Base-by-base conservation (phyloP, 306 rosid genomes). In the Quercus aquifolioides region DNA sequence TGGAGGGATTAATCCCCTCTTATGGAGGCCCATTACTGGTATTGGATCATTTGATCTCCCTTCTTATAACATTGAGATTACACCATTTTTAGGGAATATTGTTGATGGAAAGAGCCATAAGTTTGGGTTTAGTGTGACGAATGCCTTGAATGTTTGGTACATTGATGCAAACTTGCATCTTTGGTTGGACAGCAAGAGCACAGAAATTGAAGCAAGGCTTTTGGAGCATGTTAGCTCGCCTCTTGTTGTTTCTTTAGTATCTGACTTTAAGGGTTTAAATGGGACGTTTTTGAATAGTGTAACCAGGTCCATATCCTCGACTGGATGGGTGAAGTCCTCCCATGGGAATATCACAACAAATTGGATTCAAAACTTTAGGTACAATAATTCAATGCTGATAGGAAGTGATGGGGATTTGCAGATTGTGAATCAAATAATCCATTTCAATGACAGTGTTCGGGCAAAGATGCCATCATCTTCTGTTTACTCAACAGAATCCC, bases 21-120 rank as follows among this genome's bases (percentile, higher is more conserved):
- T 95, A 60, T 95, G 99, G 99, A 86, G 97, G 82, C 99, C 99
- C 5, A 89, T 95, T 78, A 85, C 97, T 31, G 99, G 87, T 1
- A 89, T 93, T 19, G 98, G 99, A 0, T 93, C 99, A 20, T 95
- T 85, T 5, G 74, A 95, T 80, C 98, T 95, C 64, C 99, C 99
- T 18, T 84, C 98, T 0, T 93, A 95, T 80, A 94, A 95, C 71
- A 90, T 95, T 10, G 98, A 95, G 79, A 71, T 95, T n/a, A 95
- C 98, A 0, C 99, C 98, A 0, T 87, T 89, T 78, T 75, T 93
- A 62, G 98, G 96, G 59, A 69, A 79, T 25, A 41, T 93, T 18
- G 79, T 93, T 59, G 96, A 93, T 82, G 98, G 99, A 56, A 23
- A 88, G 77, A 35, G 43, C 6, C 99, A 93, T 73, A 78, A 74